Evolutionary conservation across 371 early-diverging fungal genomes (phyloP).

Genomic region (Apophysomyces variabilis): DNA sequence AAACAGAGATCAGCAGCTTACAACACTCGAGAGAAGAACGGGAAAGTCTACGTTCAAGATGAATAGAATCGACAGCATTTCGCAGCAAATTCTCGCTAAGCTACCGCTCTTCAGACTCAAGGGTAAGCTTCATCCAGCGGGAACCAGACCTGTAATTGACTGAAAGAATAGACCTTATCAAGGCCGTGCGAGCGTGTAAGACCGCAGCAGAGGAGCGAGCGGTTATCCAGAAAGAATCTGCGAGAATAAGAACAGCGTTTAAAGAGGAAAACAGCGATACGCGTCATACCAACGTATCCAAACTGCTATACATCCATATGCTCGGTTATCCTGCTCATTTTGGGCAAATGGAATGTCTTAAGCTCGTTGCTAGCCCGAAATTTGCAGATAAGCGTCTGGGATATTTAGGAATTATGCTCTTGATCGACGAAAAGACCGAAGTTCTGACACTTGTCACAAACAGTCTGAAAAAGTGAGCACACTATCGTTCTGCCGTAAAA

Average conservation of each 20-base stretch:
- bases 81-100: conserved; percentile 57
- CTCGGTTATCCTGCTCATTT: conserved; percentile 98
- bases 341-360: conserved; percentile 98
- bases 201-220: conserved; percentile 98
- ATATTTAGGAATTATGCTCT: conserved; percentile 95
- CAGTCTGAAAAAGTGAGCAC: conserved; percentile 90
- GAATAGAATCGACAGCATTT: conserved; percentile 58
- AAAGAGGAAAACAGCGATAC: conserved; percentile 88
- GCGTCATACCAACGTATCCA: conserved; percentile 91
- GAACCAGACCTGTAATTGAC: neutral
- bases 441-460: conserved; percentile 95
- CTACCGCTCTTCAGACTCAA: conserved; percentile 55
- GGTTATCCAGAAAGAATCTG: conserved; percentile 96
- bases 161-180: conserved; percentile 82
- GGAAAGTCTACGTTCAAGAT: conserved; percentile 21
- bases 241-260: conserved; percentile 93
- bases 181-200: conserved; percentile 93
- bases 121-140: conserved; percentile 27
- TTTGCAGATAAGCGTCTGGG: conserved; percentile 97
- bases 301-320: conserved; percentile 97
- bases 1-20: neutral
- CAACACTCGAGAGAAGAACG: neutral
- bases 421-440: conserved; percentile 97
- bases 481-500: neutral
- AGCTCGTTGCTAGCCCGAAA: conserved; percentile 90